phyloP scores from a whole-genome alignment of 2,329 filamentous ascomycete genomes.

The Aspergillus ochraceoroseus region DNA sequence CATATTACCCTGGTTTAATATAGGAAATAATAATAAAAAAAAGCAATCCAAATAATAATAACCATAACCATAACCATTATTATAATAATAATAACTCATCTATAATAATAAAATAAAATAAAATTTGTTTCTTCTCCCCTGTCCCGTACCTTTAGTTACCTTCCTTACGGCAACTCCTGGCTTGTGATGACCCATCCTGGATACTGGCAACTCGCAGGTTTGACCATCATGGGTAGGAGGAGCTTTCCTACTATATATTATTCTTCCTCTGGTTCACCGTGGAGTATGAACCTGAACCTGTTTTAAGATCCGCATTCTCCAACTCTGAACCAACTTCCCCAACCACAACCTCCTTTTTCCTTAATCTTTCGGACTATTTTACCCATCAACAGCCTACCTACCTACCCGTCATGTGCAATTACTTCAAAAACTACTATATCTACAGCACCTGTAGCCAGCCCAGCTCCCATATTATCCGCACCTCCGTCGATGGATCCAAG shows the following conservation, averaged over 20 bases:
- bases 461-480: slow-evolving; percentile 65
- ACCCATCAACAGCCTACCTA: slow-evolving; percentile 4
- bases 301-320: too few species aligned
- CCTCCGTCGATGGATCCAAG: slow-evolving; percentile 61
- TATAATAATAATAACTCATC: slow-evolving; percentile 9
- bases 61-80: background rate
- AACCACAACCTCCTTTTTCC: background rate
- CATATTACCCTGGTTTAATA: slow-evolving; percentile 10
- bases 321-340: too few species aligned
- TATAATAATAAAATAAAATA: slow-evolving; percentile 6
- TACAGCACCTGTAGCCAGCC: slow-evolving; percentile 67
- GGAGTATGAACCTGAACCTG: background rate
- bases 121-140: slow-evolving; percentile 7
- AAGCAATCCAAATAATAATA: background rate
- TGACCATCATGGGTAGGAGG: slow-evolving; percentile 18
- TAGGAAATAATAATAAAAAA: background rate
- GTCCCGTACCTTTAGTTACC: slow-evolving; percentile 20
- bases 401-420: slow-evolving; percentile 50
- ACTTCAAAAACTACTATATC: slow-evolving; percentile 72
- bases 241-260: slow-evolving; percentile 14
- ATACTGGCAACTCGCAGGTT: slow-evolving; percentile 17
- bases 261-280: slow-evolving; percentile 11
- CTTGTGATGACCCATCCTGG: slow-evolving; percentile 25
- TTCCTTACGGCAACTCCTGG: slow-evolving; percentile 18
- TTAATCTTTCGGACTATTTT: background rate